Percentiles rank a stretch among this genome's conserved stretches.
Conservation (phyloP, 345 rosid species). For the Angophora floribunda region DNA sequence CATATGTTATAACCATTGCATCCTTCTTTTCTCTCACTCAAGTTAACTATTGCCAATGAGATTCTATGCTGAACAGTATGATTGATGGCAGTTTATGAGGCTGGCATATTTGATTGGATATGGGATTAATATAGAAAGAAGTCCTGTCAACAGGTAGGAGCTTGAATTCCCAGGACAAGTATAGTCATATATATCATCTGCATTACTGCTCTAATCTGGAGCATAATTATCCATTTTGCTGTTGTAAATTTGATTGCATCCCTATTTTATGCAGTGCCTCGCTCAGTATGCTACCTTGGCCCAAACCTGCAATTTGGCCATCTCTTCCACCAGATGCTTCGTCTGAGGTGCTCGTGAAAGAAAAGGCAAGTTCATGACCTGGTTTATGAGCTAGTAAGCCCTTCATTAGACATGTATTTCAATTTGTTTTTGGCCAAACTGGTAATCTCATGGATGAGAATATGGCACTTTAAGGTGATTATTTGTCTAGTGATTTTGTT, state of each 20-base stretch:
- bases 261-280: conserved; percentile 66
- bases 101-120: conserved; percentile 89
- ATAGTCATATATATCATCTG: not conserved
- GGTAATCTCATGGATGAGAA: not conserved
- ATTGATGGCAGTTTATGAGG: conserved; percentile 76
- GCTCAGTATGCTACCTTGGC: conserved; percentile 99
- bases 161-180: not conserved
- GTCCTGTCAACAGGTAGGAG: conserved; percentile 85
- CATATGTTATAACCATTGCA: not conserved
- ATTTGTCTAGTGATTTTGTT: not conserved
- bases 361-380: conserved; percentile 58
- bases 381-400: not conserved
- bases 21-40: not conserved
- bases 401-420: not conserved
- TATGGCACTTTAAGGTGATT: not conserved
- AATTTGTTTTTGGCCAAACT: not conserved
- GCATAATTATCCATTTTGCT: not conserved
- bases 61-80: not conserved
- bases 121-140: conserved; percentile 82
- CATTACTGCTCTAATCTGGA: not conserved
- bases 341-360: conserved; percentile 80
- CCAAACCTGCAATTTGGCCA: conserved; percentile 95
- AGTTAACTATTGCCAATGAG: not conserved
- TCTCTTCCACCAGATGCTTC: conserved; percentile 77
- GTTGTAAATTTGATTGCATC: not conserved